Evolutionary conservation across 2,329 filamentous ascomycete genomes (phyloP).

Genomic region (Fusarium succisae): DNA sequence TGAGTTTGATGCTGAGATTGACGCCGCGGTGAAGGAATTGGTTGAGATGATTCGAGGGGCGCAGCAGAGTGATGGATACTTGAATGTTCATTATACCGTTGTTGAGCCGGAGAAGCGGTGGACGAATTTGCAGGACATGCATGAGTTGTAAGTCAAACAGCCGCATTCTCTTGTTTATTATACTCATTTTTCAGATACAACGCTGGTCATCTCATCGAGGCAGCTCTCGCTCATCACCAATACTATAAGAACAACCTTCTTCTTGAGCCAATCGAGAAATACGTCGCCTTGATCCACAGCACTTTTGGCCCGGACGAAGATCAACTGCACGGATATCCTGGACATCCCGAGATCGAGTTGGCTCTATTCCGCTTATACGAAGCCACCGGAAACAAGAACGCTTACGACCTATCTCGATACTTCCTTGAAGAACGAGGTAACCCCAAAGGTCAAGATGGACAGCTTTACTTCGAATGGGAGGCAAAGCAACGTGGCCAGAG

Average conservation of each 20-base stretch:
- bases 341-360: slow-evolving; percentile 59
- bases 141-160: slow-evolving; percentile 60
- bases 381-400: slow-evolving; percentile 47
- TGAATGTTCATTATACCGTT: slow-evolving; percentile 71
- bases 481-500: slow-evolving; percentile 59
- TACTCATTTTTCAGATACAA: slow-evolving; percentile 56
- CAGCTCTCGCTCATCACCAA: slow-evolving; percentile 63
- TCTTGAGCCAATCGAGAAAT: slow-evolving; percentile 43
- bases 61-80: slow-evolving; percentile 68
- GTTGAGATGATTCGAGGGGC: slow-evolving; percentile 65
- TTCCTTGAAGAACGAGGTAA: slow-evolving; percentile 70
- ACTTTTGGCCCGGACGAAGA: slow-evolving; percentile 60
- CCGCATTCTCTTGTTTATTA: background rate
- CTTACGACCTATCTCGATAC: slow-evolving; percentile 60
- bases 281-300: slow-evolving; percentile 59
- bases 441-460: slow-evolving; percentile 56
- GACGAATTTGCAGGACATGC: slow-evolving; percentile 68
- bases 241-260: slow-evolving; percentile 62
- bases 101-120: slow-evolving; percentile 65
- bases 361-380: slow-evolving; percentile 52
- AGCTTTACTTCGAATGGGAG: slow-evolving; percentile 66
- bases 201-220: slow-evolving; percentile 70
- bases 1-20: slow-evolving; percentile 22
- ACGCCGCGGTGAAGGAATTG: slow-evolving; percentile 51
- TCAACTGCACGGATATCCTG: slow-evolving; percentile 68